Base-by-base conservation (phyloP, 2,329 filamentous ascomycete species). In the Bisporella sp. region DNA sequence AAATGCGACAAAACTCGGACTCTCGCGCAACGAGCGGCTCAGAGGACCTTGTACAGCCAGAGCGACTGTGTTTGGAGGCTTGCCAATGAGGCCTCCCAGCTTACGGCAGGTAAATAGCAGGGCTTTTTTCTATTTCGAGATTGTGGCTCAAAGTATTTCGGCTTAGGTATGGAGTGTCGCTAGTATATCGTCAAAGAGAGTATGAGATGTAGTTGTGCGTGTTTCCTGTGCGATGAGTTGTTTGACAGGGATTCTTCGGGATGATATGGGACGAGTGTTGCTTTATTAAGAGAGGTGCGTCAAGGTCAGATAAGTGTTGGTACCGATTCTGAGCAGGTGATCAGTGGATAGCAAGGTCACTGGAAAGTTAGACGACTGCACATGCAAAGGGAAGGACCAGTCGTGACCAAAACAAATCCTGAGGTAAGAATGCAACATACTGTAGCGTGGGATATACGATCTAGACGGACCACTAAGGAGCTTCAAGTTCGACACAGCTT, bases 11-110 rank as follows among this genome's bases (percentile, higher is more conserved):
- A 62, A 59, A 45, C 60, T 58, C 42, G 62, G 56, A 57, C 58
- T 62, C 51, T 67, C 66, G 58, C 62, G 59, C 61, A 62, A 61
- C 54, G 61, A 58, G 58, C 61, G 66, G 56, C 51, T 57, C 46
- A 62, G 49, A 52, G 61, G 61, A 52, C 56, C 61, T 68, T 68
- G 67, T 62, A 69, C 64, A 67, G 68, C 68, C 69, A 71, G 67
- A 63, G 62, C 66, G 68, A 66, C 59, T 54, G 44, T 46, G 40
- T 40, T 51, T 52, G 49, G 57, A 52, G 54, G 58, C 54, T 52
- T 60, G 56, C 59, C 58, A 59, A 57, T 57, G 48, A 58, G 57
- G 55, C 54, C 51, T 59, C 52, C 57, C 56, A 55, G 50, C 50
- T 54, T 57, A 54, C 55, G 56, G 53, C 58, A 52, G 56, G 49